Evolutionary conservation across 1,284 basidiomycete genomes (phyloP).

Genomic region (Moniliophthora roreri): DNA sequence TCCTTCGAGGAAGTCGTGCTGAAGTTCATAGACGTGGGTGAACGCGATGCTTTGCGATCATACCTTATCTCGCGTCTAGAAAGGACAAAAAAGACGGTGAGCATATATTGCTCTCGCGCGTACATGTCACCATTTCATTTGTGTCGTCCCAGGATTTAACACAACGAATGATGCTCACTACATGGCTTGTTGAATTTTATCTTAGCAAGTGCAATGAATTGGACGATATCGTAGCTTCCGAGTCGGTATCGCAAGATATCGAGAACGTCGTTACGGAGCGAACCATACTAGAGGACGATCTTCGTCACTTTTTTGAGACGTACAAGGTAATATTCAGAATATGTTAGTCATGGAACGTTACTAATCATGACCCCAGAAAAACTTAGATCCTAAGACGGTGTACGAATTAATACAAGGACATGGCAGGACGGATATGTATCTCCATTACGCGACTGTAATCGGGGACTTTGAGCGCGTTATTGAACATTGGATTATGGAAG

Average conservation of each 20-base stretch:
- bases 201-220: conserved; percentile 95
- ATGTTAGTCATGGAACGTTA: conserved; percentile 1
- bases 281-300: conserved; percentile 87
- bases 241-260: conserved; percentile 82
- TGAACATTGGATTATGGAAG: conserved; percentile 91
- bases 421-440: conserved; percentile 89
- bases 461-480: conserved; percentile 86
- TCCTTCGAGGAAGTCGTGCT: conserved; percentile 93
- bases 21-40: conserved; percentile 86
- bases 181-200: conserved; percentile 98
- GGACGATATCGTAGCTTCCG: conserved; percentile 87
- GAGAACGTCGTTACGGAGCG: conserved; percentile 85
- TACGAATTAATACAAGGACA: conserved; percentile 95
- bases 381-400: conserved; percentile 82
- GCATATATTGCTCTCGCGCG: conserved; percentile 21
- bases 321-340: conserved; percentile 64
- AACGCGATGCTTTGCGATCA: conserved; percentile 90
- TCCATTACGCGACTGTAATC: conserved; percentile 85
- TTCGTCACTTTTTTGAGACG: conserved; percentile 88
- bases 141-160: conserved; percentile 70
- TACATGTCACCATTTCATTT: not conserved
- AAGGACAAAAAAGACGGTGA: conserved; percentile 73
- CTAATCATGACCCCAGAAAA: conserved; percentile 45
- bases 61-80: conserved; percentile 91
- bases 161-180: conserved; percentile 97